Evolutionary conservation across 1,284 basidiomycete species (phyloP).

Genomic region (Phellopilus nigrolimitatus): DNA sequence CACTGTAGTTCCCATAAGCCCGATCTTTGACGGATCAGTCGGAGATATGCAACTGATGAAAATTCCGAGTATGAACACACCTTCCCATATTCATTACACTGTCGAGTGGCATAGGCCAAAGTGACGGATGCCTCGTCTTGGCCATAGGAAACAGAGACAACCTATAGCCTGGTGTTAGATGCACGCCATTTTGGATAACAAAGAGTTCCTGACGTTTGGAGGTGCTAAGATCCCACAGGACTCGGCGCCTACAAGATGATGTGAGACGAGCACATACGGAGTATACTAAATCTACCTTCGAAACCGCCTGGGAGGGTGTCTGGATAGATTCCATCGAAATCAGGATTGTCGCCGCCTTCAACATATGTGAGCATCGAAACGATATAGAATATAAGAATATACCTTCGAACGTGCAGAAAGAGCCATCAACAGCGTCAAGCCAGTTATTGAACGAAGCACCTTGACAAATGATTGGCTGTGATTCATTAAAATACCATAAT

Average conservation of each 20-base stretch:
- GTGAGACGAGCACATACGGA: not conserved
- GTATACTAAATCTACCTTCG: constrained; percentile 14
- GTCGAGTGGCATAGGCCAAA: constrained; percentile 40
- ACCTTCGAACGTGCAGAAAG: constrained; percentile 55
- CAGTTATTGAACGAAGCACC: constrained; percentile 44
- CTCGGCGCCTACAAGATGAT: constrained; percentile 30
- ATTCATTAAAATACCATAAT: constrained; percentile 7
- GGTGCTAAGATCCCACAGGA: constrained; percentile 48
- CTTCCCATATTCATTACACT: constrained; percentile 52
- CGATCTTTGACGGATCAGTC: constrained; percentile 27
- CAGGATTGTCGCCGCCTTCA: constrained; percentile 49
- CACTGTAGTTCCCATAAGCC: constrained; percentile 41
- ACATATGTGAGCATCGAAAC: not conserved
- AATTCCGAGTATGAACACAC: not conserved
- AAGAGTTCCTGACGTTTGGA: constrained; percentile 34
- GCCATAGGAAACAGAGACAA: constrained; percentile 50
- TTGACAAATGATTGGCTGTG: constrained; percentile 23
- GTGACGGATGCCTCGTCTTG: constrained; percentile 46
- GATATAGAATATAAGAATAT: not conserved
- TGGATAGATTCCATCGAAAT: constrained; percentile 25
- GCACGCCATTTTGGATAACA: not conserved
- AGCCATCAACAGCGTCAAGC: constrained; percentile 43
- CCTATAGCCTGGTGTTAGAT: not conserved
- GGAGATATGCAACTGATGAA: not conserved
- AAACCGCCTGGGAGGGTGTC: constrained; percentile 24